Conservation (phyloP, 148 eudicot genomes). For the Polygonum aviculare region DNA sequence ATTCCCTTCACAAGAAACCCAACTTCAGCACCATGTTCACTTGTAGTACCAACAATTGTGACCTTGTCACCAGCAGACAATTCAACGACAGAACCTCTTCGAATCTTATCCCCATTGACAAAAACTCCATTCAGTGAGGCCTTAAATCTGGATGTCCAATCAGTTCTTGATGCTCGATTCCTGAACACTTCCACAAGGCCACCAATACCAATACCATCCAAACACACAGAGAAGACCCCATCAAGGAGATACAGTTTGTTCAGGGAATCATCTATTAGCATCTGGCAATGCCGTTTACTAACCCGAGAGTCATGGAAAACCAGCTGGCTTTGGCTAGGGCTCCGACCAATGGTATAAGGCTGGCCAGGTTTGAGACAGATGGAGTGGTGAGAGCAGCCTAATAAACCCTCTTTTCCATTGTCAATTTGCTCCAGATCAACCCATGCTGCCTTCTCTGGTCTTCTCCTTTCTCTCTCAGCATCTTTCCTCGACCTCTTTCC, state of each 20-base stretch:
- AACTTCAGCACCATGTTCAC: slow-evolving; percentile 25
- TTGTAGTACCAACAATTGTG: slow-evolving; percentile 38
- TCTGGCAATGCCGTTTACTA: slow-evolving; percentile 66
- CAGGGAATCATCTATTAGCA: slow-evolving; percentile 39
- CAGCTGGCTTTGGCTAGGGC: slow-evolving; percentile 29
- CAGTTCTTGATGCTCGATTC: slow-evolving; percentile 14
- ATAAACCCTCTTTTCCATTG: not conserved
- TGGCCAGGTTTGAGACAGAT: slow-evolving; percentile 32
- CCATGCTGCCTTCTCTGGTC: slow-evolving; percentile 13
- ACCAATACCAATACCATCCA: slow-evolving; percentile 14
- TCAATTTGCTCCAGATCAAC: slow-evolving; percentile 23
- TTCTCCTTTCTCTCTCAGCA: not conserved
- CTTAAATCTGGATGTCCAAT: slow-evolving; percentile 28
- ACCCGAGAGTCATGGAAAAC: slow-evolving; percentile 46
- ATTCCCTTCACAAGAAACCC: slow-evolving; percentile 59
- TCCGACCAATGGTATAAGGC: slow-evolving; percentile 59
- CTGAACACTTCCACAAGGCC: slow-evolving; percentile 27
- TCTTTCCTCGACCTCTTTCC: slow-evolving; percentile 12
- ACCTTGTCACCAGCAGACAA: slow-evolving; percentile 65
- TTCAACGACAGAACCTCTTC: slow-evolving; percentile 36
- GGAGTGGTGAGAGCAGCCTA: slow-evolving; percentile 21
- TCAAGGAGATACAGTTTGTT: slow-evolving; percentile 48
- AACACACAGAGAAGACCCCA: slow-evolving; percentile 30
- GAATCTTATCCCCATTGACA: slow-evolving; percentile 61
- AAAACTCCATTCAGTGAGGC: slow-evolving; percentile 66